These are phyloP conservation scores for Candida ipomoeae DNA, from an alignment of 805 yeast genomes.

Conservation along the genomic window DNA sequence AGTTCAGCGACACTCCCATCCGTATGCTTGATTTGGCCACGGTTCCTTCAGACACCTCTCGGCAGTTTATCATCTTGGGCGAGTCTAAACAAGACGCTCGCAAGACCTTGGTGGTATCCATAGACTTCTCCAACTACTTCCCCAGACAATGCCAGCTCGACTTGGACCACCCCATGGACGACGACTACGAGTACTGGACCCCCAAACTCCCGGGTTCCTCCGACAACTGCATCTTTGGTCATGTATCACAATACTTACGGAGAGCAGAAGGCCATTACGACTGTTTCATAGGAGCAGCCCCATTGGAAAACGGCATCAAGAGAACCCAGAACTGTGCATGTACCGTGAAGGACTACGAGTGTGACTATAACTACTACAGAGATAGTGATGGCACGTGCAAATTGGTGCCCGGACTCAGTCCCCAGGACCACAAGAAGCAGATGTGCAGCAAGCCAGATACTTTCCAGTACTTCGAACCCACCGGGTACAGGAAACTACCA, in stretches of 20 bases:
- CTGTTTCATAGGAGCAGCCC: conserved; percentile 69
- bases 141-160: conserved; percentile 40
- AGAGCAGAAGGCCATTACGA: conserved; percentile 44
- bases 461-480: conserved; percentile 76
- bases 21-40: conserved; percentile 73
- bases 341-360: conserved; percentile 83
- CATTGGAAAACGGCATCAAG: conserved; percentile 52
- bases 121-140: conserved; percentile 36
- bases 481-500: conserved; percentile 88
- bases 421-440: conserved; percentile 55
- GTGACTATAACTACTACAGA: conserved; percentile 80
- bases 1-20: conserved; percentile 56
- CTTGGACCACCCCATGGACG: conserved; percentile 37
- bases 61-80: conserved; percentile 63
- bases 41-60: conserved; percentile 85
- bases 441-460: conserved; percentile 55
- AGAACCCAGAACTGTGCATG: conserved; percentile 71
- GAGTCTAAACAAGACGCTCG: conserved; percentile 33
- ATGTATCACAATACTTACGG: conserved; percentile 38
- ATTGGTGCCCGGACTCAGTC: conserved; percentile 67
- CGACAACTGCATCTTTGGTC: conserved; percentile 42
- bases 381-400: conserved; percentile 80
- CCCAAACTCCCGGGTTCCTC: conserved; percentile 34
- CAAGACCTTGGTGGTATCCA: conserved; percentile 38
- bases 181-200: conserved; percentile 42